These are phyloP conservation scores for Hygrophila difformis DNA, from an alignment of 257 asterid genomes.

Conservation along the genomic window DNA sequence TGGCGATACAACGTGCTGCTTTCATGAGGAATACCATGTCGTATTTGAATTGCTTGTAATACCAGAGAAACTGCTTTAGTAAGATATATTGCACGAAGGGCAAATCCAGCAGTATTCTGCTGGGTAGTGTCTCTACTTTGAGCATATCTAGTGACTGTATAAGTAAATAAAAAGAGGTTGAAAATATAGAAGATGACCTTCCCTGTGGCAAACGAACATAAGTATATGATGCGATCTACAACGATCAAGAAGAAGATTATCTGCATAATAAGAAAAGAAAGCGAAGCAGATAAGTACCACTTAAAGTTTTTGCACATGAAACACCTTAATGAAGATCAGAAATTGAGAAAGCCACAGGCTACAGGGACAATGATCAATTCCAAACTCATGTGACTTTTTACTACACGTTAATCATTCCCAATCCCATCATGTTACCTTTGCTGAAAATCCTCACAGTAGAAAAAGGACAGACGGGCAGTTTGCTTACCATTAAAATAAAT, in stretches of 20 bases:
- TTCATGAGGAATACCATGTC: slow-evolving; percentile 87
- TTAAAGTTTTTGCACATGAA: neutral
- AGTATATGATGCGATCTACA: slow-evolving; percentile 92
- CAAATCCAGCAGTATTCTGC: slow-evolving; percentile 73
- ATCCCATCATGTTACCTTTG: neutral
- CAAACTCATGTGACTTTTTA: too few species aligned
- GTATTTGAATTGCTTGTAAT: slow-evolving; percentile 92
- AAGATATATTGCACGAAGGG: slow-evolving; percentile 86
- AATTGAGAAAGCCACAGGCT: neutral
- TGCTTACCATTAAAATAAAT: slow-evolving; percentile 78
- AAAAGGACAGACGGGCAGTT: slow-evolving; percentile 7
- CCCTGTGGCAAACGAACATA: slow-evolving; percentile 82
- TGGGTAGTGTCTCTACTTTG: slow-evolving; percentile 72
- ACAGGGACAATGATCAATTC: neutral
- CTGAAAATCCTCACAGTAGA: too few species aligned
- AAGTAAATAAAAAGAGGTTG: slow-evolving; percentile 82
- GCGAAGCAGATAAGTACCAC: slow-evolving; percentile 3
- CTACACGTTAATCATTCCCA: slow-evolving; percentile 10
- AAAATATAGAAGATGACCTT: slow-evolving; percentile 83
- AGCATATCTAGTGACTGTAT: slow-evolving; percentile 72
- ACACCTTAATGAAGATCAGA: neutral
- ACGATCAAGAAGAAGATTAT: slow-evolving; percentile 89
- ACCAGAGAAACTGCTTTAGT: slow-evolving; percentile 82
- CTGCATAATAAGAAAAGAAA: slow-evolving; percentile 47
- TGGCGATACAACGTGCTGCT: slow-evolving; percentile 97